Base-by-base conservation (phyloP, 2,329 filamentous ascomycete genomes). In the Taxawa tesnikishii region DNA sequence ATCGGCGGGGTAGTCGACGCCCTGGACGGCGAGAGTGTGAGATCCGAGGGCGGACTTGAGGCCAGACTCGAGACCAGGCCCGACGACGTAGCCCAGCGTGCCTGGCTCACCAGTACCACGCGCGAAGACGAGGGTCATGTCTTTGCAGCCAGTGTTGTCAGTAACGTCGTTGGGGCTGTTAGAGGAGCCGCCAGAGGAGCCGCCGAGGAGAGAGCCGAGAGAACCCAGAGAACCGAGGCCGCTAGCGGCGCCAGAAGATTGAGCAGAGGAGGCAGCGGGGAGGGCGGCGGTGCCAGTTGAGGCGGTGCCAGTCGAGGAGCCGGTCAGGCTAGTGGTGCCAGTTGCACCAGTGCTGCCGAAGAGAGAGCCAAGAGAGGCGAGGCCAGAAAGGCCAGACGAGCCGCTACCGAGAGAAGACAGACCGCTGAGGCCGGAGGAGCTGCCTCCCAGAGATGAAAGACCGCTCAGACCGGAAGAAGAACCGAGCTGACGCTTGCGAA, bases 81-180 rank as follows among this genome's bases (percentile, higher is more conserved):
- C 69, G 2, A 61, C 55, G 3, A 64, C 36, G 13, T 48, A 49
- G 10, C 69, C 70, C 33, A 73, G 63, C 38, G 69, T 73, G 23
- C 67, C 68, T 1, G 39, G 23, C 44, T 73, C 67, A 3, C 59
- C 62, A 6, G 69, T 73, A 7, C 70, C 70, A n/a, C 70, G 63
- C n/a, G 69, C 69, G 40, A 69, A 73, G 41, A 74, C 62, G 29
- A 73, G 50, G 3, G 68, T 72, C 38, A 68, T 58, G 15, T 55
- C 47, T 33, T 59, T 60, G 50, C 63, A 67, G 29, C 33, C 38
- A 24, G 33, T 37, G 34, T 38, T 39, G 11, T 17, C 25, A 5
- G 33, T 38, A 15, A 41, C 31, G 28, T 43, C 41, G 29, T 38
- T 40, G 23, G 30, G 33, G 12, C 35, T 16, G 19, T 28, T 19